Evolutionary conservation across 768 basidiomycete species (phyloP), one percentile per base, ranked within the genome.

Genomic region (Hygrophorus russula): DNA sequence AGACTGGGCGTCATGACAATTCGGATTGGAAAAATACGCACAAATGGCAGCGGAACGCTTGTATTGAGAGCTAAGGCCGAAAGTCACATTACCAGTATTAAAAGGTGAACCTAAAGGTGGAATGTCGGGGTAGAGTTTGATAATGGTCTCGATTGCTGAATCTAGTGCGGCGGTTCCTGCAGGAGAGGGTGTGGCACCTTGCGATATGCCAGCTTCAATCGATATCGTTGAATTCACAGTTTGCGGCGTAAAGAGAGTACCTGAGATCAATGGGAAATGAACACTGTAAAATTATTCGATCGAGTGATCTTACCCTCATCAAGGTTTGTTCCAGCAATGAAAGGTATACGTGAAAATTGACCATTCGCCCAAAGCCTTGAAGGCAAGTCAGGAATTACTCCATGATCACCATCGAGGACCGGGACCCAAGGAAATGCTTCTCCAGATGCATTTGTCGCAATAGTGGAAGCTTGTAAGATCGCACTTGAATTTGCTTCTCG

Each of bases 61-160:
- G 50, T 55, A 66, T 27, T 56, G 53, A 15, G 47, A 35, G 11
- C 53, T 49, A 10, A 67, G 49, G 0, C 70, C 70, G 46, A 71
- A 73, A 0, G 68, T 67, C 17, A 68, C 51, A 46, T 64, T 60
- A 4, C 71, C 70, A 2, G 71, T 73, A 10, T 58, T 59, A 48
- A 63, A 74, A 0, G 73, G 73, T 0, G 68, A 66, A 2, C 73
- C 73, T 24, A 59, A 46, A 11, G 66, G 53, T 15, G 71, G 65
- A 29, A 56, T 52, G 43, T 68, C 55, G 0, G 70, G 70, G 49
- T 74, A 73, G 2, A 69, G 49, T 14, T 64, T 44, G 0, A 69
- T 46, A 0, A 70, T 20, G 11, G 44, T 47, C 5, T 60, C 49
- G 2, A 57, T 49, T 1, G 57, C 59, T 2, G 39, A 39, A 11